Conservation (phyloP, 2,329 filamentous ascomycete genomes). For the Diaporthe ilicicola region DNA sequence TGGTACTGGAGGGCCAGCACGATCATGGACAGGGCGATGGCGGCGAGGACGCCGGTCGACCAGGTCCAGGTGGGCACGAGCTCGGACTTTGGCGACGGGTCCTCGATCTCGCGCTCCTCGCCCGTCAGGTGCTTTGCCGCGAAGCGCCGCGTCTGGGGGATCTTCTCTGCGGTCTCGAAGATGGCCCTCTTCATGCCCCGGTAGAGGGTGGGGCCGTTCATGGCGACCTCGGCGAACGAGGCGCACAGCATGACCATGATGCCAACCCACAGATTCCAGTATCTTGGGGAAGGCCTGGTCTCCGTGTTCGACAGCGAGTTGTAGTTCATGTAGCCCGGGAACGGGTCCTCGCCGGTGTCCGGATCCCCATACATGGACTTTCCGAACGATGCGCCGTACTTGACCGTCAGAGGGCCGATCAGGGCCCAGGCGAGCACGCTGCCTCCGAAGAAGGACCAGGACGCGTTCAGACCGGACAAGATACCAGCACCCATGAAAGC, state of each 20-base stretch:
- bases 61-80: constrained; percentile 64
- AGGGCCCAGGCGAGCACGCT: constrained; percentile 63
- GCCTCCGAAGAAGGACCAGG: constrained; percentile 65
- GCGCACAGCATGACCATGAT: constrained; percentile 52
- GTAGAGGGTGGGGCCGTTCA: constrained; percentile 50
- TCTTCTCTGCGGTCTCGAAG: constrained; percentile 51
- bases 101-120: constrained; percentile 43
- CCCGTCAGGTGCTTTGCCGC: constrained; percentile 51
- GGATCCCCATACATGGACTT: constrained; percentile 54
- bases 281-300: constrained; percentile 46
- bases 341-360: constrained; percentile 1
- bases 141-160: constrained; percentile 47
- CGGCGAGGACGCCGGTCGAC: constrained; percentile 55
- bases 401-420: constrained; percentile 65
- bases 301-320: constrained; percentile 41
- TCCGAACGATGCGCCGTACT: constrained; percentile 58
- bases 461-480: constrained; percentile 66
- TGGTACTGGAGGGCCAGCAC: constrained; percentile 61
- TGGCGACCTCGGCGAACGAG: constrained; percentile 49
- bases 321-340: constrained; percentile 41
- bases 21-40: constrained; percentile 60
- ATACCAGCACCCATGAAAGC: constrained; percentile 68
- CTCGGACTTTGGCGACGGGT: constrained; percentile 55
- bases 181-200: constrained; percentile 53
- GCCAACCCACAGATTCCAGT: constrained; percentile 53